A percentile compares a stretch with the other conserved stretches of the same genome.
Evolutionary conservation across 495 filamentous ascomycete genomes (phyloP).

Genomic region (Collariella sp.): DNA sequence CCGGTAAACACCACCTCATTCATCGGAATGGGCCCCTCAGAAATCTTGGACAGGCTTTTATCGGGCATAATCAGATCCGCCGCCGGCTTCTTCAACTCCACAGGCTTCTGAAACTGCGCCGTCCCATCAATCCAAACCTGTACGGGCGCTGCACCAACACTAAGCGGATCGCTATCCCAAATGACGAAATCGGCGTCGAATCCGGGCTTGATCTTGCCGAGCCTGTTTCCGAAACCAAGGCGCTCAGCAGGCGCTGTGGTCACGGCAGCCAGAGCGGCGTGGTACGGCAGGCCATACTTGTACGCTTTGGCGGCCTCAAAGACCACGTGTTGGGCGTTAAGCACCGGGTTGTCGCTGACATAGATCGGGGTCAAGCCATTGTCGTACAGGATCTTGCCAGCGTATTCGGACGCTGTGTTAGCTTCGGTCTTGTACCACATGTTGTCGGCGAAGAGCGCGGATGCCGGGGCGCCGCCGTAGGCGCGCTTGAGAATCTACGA

Average conservation of each 20-base stretch:
- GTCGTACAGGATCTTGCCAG: conserved; percentile 52
- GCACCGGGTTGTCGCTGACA: conserved; percentile 43
- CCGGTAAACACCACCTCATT: conserved; percentile 42
- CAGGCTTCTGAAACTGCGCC: conserved; percentile 38
- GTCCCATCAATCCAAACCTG: conserved; percentile 61
- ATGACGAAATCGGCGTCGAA: conserved; percentile 60
- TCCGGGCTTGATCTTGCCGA: conserved; percentile 53
- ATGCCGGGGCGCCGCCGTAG: conserved; percentile 39
- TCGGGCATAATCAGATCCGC: conserved; percentile 20
- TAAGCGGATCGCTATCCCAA: conserved; percentile 58
- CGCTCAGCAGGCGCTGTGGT: conserved; percentile 53
- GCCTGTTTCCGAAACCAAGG: conserved; percentile 48
- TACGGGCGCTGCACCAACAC: conserved; percentile 49
- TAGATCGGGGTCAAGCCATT: conserved; percentile 47
- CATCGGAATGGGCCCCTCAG: conserved; percentile 28
- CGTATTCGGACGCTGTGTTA: conserved; percentile 49
- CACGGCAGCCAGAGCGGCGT: conserved; percentile 51
- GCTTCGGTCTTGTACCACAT: conserved; percentile 59
- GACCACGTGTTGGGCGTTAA: conserved; percentile 44
- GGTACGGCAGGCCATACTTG: conserved; percentile 51
- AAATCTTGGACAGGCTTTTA: conserved; percentile 21
- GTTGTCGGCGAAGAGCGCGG: conserved; percentile 50
- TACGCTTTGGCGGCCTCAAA: conserved; percentile 55
- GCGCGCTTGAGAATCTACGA: conserved; percentile 41
- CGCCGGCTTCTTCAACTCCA: conserved; percentile 34